Evolutionary conservation across 1,284 basidiomycete genomes (phyloP), one percentile per base, ranked within the genome.

Genomic region (Puccinia hordei): DNA sequence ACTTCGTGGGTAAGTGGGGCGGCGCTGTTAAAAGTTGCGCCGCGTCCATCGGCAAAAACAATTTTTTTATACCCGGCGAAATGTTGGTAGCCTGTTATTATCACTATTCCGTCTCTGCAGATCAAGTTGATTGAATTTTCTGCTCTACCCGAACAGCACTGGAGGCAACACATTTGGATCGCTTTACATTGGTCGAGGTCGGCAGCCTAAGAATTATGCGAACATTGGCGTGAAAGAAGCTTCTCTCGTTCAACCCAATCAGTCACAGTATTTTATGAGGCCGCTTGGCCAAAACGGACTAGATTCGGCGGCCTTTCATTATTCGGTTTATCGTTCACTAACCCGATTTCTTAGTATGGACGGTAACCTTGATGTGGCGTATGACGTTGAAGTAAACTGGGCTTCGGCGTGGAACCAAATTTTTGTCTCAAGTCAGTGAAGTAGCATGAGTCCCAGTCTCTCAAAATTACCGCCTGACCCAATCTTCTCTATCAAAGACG

Each of bases 271-370:
- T 86, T 96, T 95, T 87, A 87, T 95, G 68, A 91, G 94, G 38
- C 88, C 90, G 13, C 87, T 88, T 12, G 87, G 88, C 13, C 83
- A 88, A 27, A 90, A 89, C 81, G 91, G 87, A 44, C 88, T 96
- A 51, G 94, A 96, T 84, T 88, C 88, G 49, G 90, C 90, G 57
- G 93, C 93, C 0, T 95, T 95, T 88, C 94, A 95, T 85, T 95
- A 95, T 86, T 95, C 94, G 57, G 91, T 91, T 74, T 95, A 96
- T 85, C 94, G 94, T 82, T 87, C 91, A 2, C 87, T 95, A 66
- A 87, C 90, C 41, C 91, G 93, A 72, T 93, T 94, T 87, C 88
- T 95, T 57, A 93, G 93, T 81, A 93, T 95, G 92, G 94, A 96
- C 84, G 94, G 94, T 83, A 94, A 95, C 85, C 87, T 95, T 44